phyloP scores from a whole-genome alignment of 192 early-diverging fungal species.

The Gaertneriomyces semiglobifer region DNA sequence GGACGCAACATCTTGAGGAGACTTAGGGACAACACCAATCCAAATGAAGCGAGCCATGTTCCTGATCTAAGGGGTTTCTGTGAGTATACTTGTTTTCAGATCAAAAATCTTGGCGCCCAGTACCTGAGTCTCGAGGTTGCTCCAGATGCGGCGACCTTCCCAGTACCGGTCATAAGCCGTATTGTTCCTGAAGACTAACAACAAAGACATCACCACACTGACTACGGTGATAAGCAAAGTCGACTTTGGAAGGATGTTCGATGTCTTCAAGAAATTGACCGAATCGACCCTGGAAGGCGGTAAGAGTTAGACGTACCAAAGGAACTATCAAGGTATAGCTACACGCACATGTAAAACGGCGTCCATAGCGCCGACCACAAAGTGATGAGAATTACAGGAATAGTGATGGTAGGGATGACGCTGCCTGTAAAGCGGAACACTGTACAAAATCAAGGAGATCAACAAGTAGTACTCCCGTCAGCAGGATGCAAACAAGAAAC shows the following conservation, averaged over 20 bases:
- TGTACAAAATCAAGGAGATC: not conserved
- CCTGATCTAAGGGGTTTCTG: constrained; percentile 44
- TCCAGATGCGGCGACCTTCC: constrained; percentile 84
- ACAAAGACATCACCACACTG: constrained; percentile 33
- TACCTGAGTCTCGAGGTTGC: constrained; percentile 54
- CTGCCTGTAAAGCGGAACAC: constrained; percentile 6
- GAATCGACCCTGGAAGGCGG: not conserved
- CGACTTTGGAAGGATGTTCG: constrained; percentile 14
- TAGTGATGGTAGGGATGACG: constrained; percentile 14
- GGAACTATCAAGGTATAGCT: no score
- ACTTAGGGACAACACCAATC: constrained; percentile 46
- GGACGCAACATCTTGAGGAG: constrained; percentile 39
- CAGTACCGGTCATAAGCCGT: constrained; percentile 53
- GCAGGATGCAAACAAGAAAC: constrained; percentile 1
- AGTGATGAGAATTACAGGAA: constrained; percentile 13
- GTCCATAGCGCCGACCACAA: constrained; percentile 18
- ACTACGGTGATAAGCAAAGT: constrained; percentile 33
- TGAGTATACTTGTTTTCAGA: not conserved
- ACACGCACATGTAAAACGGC: not conserved
- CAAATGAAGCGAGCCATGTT: constrained; percentile 77
- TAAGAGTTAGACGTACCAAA: no score
- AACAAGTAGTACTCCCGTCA: not conserved
- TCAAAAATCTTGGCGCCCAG: not conserved
- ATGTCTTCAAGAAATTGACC: constrained; percentile 9
- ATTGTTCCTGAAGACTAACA: constrained; percentile 43